Conservation (phyloP, 352 stramenopile genomes). For the Phytopythium boreale region DNA sequence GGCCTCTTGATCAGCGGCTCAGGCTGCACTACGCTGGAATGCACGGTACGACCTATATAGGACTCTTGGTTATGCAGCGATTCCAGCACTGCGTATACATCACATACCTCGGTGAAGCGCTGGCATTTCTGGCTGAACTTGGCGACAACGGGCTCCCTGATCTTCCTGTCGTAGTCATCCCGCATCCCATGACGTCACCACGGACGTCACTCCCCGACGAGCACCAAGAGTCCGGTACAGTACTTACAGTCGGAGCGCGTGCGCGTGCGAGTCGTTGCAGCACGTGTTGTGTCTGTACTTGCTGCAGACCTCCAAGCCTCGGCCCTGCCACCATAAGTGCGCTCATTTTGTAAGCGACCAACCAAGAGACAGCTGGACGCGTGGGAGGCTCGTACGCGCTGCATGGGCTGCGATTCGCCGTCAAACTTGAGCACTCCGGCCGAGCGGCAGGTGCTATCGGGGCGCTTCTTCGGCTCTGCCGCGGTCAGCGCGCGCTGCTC, state of each 20-base stretch:
- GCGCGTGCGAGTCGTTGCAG: conserved; percentile 69
- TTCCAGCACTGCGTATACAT: not conserved
- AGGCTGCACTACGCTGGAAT: not conserved
- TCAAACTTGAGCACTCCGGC: conserved; percentile 73
- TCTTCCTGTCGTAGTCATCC: conserved; percentile 42
- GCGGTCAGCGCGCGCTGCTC: conserved; percentile 16
- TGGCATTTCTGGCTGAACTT: conserved; percentile 74
- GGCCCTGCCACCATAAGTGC: conserved; percentile 24
- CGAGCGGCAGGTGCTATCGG: conserved; percentile 48
- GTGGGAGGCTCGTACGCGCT: conserved; percentile 38
- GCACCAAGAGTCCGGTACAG: not conserved
- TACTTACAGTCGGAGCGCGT: conserved; percentile 61
- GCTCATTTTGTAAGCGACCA: not conserved
- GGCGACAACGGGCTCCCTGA: conserved; percentile 72
- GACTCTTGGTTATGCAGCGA: not conserved
- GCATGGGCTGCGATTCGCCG: conserved; percentile 49
- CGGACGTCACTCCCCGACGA: conserved; percentile 1
- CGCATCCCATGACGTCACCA: not conserved
- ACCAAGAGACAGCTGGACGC: not conserved
- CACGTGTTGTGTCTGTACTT: conserved; percentile 83
- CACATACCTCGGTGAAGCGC: conserved; percentile 44
- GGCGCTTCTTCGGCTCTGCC: conserved; percentile 21
- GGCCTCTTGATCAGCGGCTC: not conserved
- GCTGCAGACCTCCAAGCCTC: conserved; percentile 70
- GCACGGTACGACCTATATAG: not conserved